Base-by-base conservation (phyloP, 306 rosid genomes). In the Cucumis sativus region DNA sequence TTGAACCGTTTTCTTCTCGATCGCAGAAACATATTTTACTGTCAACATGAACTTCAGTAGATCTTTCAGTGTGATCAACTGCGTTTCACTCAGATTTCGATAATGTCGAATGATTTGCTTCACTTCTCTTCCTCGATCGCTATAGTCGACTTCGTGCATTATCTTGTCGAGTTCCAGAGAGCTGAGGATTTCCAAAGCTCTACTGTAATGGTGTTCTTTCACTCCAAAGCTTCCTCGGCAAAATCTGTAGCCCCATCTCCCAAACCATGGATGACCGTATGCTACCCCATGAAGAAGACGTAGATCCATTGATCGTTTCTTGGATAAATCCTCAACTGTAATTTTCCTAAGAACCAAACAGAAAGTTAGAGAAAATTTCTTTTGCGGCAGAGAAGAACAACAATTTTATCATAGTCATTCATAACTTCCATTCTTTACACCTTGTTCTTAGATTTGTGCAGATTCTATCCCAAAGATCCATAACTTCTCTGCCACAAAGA, bases 381-480 rank as follows among this genome's bases (percentile, higher is more conserved):
- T 74, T 40, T 7, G 69, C 11, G 76, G 72, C 1, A 20, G 49
- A 20, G 45, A 61, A n/a, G 69, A 66, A 37, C 51, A 66, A 15
- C 37, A 33, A 33, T 33, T 63, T 39, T 8, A 40, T n/a, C 9
- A 7, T 3, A 16, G 10, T 45, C 8, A 60, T 64, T 56, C 70
- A 72, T 76, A 35, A 66, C 80, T 25, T 28, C n/a, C 25, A 35
- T 65, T 65, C 60, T 52, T 33, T 56, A 4, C 9, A 94, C 98
- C 96, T 81, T 23, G 88, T 82, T 80, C 85, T 76, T 37, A 94
- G 92, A 59, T 68, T 79, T 30, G 86, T 84, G 80, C 98, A 94
- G 18, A 94, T 80, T 30, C 96, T 82, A 35, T 94, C 97, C 98
- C 97, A 94, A 6, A 94, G 86, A 80, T 88, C 96, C 97, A 94